Evolutionary conservation across 139 green algal species (phyloP), one percentile per base, ranked within the genome.

Genomic region (Zygnema circumcarinatum): DNA sequence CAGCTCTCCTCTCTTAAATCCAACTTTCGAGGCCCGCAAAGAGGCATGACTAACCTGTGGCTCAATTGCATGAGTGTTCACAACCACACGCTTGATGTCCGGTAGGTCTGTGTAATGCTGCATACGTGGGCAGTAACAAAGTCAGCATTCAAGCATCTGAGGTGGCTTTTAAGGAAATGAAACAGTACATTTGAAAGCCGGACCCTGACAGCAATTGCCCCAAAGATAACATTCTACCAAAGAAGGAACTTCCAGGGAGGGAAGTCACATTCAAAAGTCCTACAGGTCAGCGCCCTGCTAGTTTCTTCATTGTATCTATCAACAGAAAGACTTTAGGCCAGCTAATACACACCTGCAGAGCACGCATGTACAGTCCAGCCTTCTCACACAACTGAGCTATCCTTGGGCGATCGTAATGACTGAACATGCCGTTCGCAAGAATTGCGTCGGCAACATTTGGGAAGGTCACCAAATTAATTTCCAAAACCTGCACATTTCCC

Each of bases 401-500:
- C 79, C 96, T 94, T 3, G 97, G 97, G 1, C 95, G 92, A 92
- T 99, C 97, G 87, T 99, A 99, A 93, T 99, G 96, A 2, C 94
- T 97, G 40, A 99, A 94, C 81, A 94, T 96, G 81, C 94, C 94
- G 83, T 96, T 97, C 56, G 93, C 96, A 79, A 99, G 88, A 90
- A 99, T 99, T 1, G 97, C 97, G 85, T 99, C 97, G 2, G 97
- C 97, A 0, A 99, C 95, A 89, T 97, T 95, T 38, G 97, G 97
- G 91, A 98, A 98, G 83, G 97, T 98, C 76, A 99, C 92, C 81
- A 99, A 91, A 94, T 99, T 99, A 93, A 99, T 98, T 92, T 99
- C 97, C 86, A 99, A 93, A 90, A 99, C 93, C 81, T 87, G 81
- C 81, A 62, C 47, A 62, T 62, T 62, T 62, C 7, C 47, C 7